These are phyloP conservation scores for Xylariaceae sp. DNA, from an alignment of 2,329 filamentous ascomycete species.

Conservation along the genomic window DNA sequence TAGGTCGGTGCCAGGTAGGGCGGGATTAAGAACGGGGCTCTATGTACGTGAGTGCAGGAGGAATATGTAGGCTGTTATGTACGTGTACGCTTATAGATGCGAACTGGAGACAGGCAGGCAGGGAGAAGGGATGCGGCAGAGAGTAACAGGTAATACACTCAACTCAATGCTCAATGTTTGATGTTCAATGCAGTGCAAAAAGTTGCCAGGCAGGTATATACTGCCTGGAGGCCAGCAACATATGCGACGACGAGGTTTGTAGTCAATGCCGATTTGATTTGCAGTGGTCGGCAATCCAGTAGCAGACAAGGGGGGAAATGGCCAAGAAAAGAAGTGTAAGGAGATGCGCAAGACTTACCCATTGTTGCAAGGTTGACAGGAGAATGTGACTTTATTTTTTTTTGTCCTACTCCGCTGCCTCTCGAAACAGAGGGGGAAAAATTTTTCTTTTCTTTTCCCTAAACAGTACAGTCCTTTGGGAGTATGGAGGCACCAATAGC, in stretches of 20 bases:
- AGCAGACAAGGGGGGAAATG: not conserved
- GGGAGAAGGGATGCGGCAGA: slow-evolving; percentile 23
- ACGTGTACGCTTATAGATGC: slow-evolving; percentile 32
- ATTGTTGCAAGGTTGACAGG: slow-evolving; percentile 34
- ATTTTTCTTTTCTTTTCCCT: slow-evolving; percentile 35
- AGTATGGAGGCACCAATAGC: slow-evolving; percentile 31
- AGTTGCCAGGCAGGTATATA: slow-evolving; percentile 44
- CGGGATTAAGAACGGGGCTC: slow-evolving; percentile 30
- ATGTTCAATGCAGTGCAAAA: slow-evolving; percentile 70
- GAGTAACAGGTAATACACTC: slow-evolving; percentile 28
- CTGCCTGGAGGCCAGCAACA: slow-evolving; percentile 1
- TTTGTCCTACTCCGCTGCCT: slow-evolving; percentile 39
- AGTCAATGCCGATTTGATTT: slow-evolving; percentile 11
- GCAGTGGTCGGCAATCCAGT: slow-evolving; percentile 12
- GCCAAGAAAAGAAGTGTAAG: slow-evolving; percentile 17
- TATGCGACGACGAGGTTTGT: slow-evolving; percentile 3
- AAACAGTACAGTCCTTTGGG: slow-evolving; percentile 34
- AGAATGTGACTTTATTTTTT: slow-evolving; percentile 25
- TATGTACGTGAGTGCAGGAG: slow-evolving; percentile 31
- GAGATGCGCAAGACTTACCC: slow-evolving; percentile 37
- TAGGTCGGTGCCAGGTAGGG: slow-evolving; percentile 31
- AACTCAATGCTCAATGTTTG: slow-evolving; percentile 13
- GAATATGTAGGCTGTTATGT: slow-evolving; percentile 35
- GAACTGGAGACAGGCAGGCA: slow-evolving; percentile 18
- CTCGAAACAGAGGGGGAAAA: slow-evolving; percentile 16